Conservation (phyloP, 2,329 filamentous ascomycete species). For the Monosporascus sp. region DNA sequence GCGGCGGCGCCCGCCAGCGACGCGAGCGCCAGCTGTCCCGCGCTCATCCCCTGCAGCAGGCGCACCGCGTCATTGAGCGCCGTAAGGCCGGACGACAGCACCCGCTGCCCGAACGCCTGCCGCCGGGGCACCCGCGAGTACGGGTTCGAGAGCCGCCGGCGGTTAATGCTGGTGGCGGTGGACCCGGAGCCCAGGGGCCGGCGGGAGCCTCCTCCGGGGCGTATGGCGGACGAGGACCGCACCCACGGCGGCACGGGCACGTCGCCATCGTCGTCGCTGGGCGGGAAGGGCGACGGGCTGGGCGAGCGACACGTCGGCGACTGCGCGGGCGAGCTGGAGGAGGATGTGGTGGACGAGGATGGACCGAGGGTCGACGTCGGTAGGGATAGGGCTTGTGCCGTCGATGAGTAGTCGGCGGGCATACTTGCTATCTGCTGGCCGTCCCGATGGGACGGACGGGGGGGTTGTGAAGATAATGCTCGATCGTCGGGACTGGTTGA, state of each 20-base stretch:
- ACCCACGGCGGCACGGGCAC: background rate
- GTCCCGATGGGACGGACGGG: background rate
- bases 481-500: too few species aligned
- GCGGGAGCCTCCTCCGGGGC: too few species aligned
- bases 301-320: slow-evolving; percentile 26
- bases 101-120: slow-evolving; percentile 28
- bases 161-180: slow-evolving; percentile 13
- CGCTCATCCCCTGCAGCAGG: slow-evolving; percentile 51
- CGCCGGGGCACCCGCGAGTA: slow-evolving; percentile 26
- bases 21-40: slow-evolving; percentile 57
- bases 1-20: slow-evolving; percentile 43
- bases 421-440: slow-evolving; percentile 26
- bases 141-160: slow-evolving; percentile 38
- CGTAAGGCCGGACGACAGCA: slow-evolving; percentile 38
- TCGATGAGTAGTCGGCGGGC: slow-evolving; percentile 46
- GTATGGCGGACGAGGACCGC: background rate
- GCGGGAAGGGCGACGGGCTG: slow-evolving; percentile 21
- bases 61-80: slow-evolving; percentile 35
- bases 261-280: slow-evolving; percentile 3
- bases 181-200: background rate
- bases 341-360: slow-evolving; percentile 20
- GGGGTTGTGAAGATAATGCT: background rate
- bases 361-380: slow-evolving; percentile 29
- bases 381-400: slow-evolving; percentile 44
- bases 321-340: slow-evolving; percentile 16